Evolutionary conservation across 768 basidiomycete species (phyloP).

Genomic region (Leccinum imitatum): DNA sequence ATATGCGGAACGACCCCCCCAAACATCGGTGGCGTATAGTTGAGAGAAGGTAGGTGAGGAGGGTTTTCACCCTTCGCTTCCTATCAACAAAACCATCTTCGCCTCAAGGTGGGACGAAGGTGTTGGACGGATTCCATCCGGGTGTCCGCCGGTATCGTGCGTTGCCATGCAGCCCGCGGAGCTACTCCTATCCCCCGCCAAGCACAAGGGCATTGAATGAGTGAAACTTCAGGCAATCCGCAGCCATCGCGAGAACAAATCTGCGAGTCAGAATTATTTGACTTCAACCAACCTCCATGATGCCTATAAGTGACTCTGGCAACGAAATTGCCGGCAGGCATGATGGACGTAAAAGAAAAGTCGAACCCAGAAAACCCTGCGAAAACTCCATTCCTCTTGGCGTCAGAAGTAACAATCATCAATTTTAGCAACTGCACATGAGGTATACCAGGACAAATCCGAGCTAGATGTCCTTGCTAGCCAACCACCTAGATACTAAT

Average conservation of each 20-base stretch:
- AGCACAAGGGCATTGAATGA: not conserved
- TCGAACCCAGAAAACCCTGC: not conserved
- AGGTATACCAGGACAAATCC: not conserved
- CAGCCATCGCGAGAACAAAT: not conserved
- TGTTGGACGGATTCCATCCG: not conserved
- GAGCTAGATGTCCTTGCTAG: conserved; percentile 37
- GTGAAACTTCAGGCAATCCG: not conserved
- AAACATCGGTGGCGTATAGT: not conserved
- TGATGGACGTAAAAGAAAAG: not conserved
- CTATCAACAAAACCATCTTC: not conserved
- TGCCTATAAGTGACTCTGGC: not conserved
- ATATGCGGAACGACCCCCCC: not conserved
- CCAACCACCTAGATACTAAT: conserved; percentile 68
- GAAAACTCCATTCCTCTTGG: not conserved
- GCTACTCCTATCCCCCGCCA: not conserved
- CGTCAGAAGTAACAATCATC: not conserved
- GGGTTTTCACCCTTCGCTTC: not conserved
- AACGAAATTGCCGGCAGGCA: not conserved
- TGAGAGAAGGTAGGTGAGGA: not conserved
- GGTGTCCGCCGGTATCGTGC: not conserved
- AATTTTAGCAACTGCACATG: conserved; percentile 5
- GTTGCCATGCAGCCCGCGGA: not conserved
- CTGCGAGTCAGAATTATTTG: not conserved
- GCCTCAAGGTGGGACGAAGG: not conserved
- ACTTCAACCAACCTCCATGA: no score